Conservation (phyloP, 2,329 filamentous ascomycete species). For the Colletotrichum navitas region DNA sequence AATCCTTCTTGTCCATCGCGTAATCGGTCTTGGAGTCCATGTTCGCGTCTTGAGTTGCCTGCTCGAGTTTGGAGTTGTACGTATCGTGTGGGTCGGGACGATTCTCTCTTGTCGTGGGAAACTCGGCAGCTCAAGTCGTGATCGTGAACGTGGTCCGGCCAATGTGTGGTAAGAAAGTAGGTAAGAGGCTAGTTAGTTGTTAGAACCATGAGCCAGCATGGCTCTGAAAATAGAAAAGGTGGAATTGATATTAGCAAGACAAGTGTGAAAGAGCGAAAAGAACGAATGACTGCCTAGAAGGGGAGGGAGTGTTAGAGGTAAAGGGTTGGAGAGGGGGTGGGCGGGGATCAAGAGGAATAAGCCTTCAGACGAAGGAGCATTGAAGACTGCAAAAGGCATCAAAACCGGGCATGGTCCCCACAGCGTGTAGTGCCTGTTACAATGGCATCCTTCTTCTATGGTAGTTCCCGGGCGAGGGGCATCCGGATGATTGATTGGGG, state of each 20-base stretch:
- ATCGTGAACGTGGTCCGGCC: not conserved
- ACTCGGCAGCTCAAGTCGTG: not conserved
- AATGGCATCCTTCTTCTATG: not conserved
- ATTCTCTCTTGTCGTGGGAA: not conserved
- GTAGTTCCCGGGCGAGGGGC: not conserved
- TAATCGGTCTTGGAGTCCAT: not conserved
- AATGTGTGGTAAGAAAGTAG: not conserved
- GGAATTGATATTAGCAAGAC: not conserved
- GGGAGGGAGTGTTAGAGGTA: not conserved
- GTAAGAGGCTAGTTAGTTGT: not conserved
- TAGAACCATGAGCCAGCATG: conserved; percentile 24
- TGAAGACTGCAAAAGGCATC: not conserved
- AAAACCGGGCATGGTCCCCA: not conserved
- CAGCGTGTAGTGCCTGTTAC: not conserved
- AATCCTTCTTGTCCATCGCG: conserved; percentile 2
- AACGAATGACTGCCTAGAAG: not conserved
- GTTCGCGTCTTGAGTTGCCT: not conserved
- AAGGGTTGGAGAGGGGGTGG: not conserved
- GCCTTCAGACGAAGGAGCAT: not conserved
- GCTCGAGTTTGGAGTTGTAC: not conserved
- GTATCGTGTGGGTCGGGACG: not conserved
- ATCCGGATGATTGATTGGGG: not conserved
- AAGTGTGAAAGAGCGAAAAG: not conserved
- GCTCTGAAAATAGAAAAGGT: not conserved
- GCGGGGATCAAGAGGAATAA: not conserved